phyloP scores from a whole-genome alignment of 2,329 filamentous ascomycete genomes.

The Ophiostoma tasmaniense region DNA sequence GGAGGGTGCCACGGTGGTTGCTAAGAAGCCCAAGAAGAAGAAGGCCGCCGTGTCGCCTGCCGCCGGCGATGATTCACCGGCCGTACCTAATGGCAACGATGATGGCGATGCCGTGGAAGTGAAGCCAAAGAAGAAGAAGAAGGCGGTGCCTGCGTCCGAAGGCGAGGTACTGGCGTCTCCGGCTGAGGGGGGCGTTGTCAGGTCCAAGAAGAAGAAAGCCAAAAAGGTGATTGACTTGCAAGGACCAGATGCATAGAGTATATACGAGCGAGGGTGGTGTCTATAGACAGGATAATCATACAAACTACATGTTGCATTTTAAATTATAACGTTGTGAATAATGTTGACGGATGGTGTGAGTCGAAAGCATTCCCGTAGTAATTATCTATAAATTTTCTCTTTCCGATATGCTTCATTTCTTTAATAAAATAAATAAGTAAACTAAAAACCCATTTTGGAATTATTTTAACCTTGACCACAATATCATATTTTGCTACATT shows the following conservation, averaged over 20 bases:
- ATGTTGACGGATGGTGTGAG: not conserved
- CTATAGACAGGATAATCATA: not conserved
- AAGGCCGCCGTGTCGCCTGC: slow-evolving; percentile 53
- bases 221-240: slow-evolving; percentile 21
- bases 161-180: slow-evolving; percentile 12
- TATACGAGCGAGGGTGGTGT: not conserved
- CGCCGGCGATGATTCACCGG: slow-evolving; percentile 43
- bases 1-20: slow-evolving; percentile 58
- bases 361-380: not conserved
- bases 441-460: too few species aligned
- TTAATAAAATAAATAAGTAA: not conserved
- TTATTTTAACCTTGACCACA: too few species aligned
- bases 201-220: slow-evolving; percentile 27
- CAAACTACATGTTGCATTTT: not conserved
- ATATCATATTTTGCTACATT: too few species aligned
- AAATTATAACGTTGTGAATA: not conserved
- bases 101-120: slow-evolving; percentile 21
- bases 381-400: not conserved
- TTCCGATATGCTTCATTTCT: not conserved
- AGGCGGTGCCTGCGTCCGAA: slow-evolving; percentile 13
- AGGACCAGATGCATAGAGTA: slow-evolving; percentile 3
- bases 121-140: slow-evolving; percentile 31
- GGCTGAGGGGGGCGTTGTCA: slow-evolving; percentile 18
- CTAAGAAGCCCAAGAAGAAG: slow-evolving; percentile 58
- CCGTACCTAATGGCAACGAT: slow-evolving; percentile 50